Evolutionary conservation across 2,329 filamentous ascomycete genomes (phyloP), one percentile per base, ranked within the genome.

Genomic region (Ceratocystis destructans): DNA sequence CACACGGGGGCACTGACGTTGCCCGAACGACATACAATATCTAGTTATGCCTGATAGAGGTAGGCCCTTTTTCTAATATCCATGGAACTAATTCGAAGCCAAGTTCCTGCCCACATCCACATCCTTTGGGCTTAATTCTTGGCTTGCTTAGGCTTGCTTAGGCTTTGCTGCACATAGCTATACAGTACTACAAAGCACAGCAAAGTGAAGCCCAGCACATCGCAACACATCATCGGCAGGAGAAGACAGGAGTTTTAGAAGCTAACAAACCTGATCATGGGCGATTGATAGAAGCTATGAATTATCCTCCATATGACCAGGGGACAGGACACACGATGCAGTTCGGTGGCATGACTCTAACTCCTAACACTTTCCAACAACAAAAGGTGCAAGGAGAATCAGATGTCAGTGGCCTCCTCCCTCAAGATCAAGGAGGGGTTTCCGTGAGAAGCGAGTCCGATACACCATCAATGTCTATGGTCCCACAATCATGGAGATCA

Each of bases 21-120:
- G 41, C 48, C 37, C 48, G 10, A 53, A 50, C 62, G 62, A 25
- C 44, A 59, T 41, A 31, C 17, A 37, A 41, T 55, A 46, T 48
- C 31, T 37, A 67, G 20, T 37, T 7, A 67, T 67, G 62, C 45
- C 66, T 44, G 48, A 64, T 53, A 55, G 63, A 64, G 53, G 63
- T 64, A 64, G 48, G 37, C 33, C 33, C 61, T 45, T 62, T 37
- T 31, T 17, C 53, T 46, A 45, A 44, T 8, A 10, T 22, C 22
- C 59, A 44, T 46, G 41, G 48, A 10, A 28, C 45, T 22, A 2
- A 10, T 46, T 45, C 31, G n/a, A 61, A 61, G 15, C 41, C 15
- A 37, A 61, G 17, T 53, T 64, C 6, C 20, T 37, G 33, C 33
- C 33, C 33, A 12, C 3, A 37, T 37, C 33, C 45, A 33, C 46